Base-by-base conservation (phyloP, 1,139 yeast genomes). In the Trichomonascaceae sp. region DNA sequence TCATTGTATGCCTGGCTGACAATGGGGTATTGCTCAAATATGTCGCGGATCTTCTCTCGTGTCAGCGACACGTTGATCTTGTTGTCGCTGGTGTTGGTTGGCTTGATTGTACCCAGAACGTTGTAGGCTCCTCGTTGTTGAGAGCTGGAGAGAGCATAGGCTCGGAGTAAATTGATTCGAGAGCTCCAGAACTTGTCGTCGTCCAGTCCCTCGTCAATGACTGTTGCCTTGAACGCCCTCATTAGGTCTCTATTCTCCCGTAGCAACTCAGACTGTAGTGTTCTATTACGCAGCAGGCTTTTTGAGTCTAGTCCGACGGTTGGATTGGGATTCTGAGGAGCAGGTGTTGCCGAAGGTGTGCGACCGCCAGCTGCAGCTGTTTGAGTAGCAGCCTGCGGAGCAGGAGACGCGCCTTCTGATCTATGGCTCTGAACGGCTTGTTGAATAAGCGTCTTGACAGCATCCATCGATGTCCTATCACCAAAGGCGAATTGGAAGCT, bases 91-190 rank as follows among this genome's bases (percentile, higher is more conserved):
- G 85, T 94, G 16, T 89, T 76, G 0, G 93, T 76, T 0, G 97
- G 96, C 48, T 81, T 82, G 46, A 89, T 89, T 0, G 97, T 84
- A 29, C 94, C 80, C 37, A 89, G 62, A 1, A 89, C 97, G 52
- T 89, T 89, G 52, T 87, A 92, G 0, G 95, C 93, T 0, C 99
- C 99, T 34, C 78, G 67, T 44, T 80, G 80, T 51, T 92, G 98
- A 9, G 84, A 71, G 11, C 74, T 69, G 3, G 92, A 72, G 41
- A 89, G 67, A 0, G 96, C 96, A 60, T 73, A 82, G 0, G 96
- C 84, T 35, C 97, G 64, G 35, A 89, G 58, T 28, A 79, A 65
- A 46, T 82, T 84, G 14, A 87, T 64, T 40, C 97, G 63, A 3
- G 92, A 76, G 5, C 76, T 67, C 98, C 98, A 89, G 55, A 89